Base-by-base conservation (phyloP, 1,284 basidiomycete genomes). In the Polyporus tsugae region DNA sequence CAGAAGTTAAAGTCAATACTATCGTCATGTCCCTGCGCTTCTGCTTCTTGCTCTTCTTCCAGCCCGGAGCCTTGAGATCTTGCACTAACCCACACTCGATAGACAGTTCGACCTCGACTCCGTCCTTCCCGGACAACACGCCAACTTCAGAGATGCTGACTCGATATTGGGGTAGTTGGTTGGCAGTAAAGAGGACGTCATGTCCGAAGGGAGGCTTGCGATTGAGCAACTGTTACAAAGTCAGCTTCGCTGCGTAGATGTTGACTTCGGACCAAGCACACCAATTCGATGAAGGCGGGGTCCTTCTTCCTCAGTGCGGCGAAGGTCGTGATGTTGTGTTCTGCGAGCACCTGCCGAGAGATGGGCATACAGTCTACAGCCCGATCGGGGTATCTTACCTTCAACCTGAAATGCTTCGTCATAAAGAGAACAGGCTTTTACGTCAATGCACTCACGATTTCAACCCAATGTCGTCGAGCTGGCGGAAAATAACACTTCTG, bases 381-480 rank as follows among this genome's bases (percentile, higher is more conserved):
- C 5, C 38, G 9, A 36, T 35, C 15, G 39, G 42, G 19, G n/a
- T 1, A 15, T 36, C 57, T 53, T 57, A 87, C 89, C 82, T 91
- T 91, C 68, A 91, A 82, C 46, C 89, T 91, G 36, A 15, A 29
- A 39, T 5, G 11, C 13, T 15, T 15, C 36, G 38, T 41, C n/a
- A 25, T 11, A 5, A 10, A 25, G 13, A 17, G 38, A 39, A 15
- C n/a, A 19, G 13, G 13, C 22, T 49, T 13, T 15, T 22, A 17
- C 61, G 46, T 9, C 15, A 5, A 35, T 35, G 53, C 6, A 80
- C 90, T 77, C 68, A 94, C 93, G 92, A 94, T 86, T 94, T 95
- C 75, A 95, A 93, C 52, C 94, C 94, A 60, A 96, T 90, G 29
- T 90, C 87, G 58, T 93, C 90, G 60, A 96, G 85, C 76, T 96